Base-by-base conservation (phyloP, 2,329 filamentous ascomycete genomes). In the Fusarium sp. region DNA sequence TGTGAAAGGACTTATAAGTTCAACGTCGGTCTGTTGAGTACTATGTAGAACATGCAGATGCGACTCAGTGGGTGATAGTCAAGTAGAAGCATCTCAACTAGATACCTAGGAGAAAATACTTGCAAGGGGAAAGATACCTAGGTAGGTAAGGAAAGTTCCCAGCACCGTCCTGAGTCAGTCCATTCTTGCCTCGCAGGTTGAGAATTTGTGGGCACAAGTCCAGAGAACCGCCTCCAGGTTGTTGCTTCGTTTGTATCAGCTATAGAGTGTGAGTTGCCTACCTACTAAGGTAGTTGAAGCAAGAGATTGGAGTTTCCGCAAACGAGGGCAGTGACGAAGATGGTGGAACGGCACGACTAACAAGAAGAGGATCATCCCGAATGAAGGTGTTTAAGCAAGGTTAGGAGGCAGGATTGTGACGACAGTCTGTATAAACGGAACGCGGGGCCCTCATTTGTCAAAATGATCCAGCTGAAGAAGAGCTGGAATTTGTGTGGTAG, bases 401-500 rank as follows among this genome's bases (percentile, higher is more conserved):
- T 46, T 9, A 8, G 25, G 27, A 29, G 29, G 31, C 36, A 42
- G 41, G 68, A 70, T 62, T 39, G 63, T 57, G 60, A 61, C 35
- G 35, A 15, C 35, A 44, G 35, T 14, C 31, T 35, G n/a, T 31
- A 29, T 29, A 47, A 33, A 36, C 12, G 31, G 27, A 36, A 46
- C 33, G n/a, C 3, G 31, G 29, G 15, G 18, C 33, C 36, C 20
- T 35, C 39, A 55, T 50, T 56, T 41, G 64, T 42, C 50, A 44
- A 65, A 52, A 36, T 25, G 29, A 55, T 38, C 15, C 17, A 56
- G 44, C 41, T 44, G 45, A 60, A 42, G 18, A 35, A 35, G 45
- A 47, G 33, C 44, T 70, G 69, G 69, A 72, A 72, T 70, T 72
- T 45, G 46, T 41, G 44, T 44, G 33, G 25, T 42, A 56, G 38